Base-by-base conservation (phyloP, 345 rosid species). In the Litchi chinensis region DNA sequence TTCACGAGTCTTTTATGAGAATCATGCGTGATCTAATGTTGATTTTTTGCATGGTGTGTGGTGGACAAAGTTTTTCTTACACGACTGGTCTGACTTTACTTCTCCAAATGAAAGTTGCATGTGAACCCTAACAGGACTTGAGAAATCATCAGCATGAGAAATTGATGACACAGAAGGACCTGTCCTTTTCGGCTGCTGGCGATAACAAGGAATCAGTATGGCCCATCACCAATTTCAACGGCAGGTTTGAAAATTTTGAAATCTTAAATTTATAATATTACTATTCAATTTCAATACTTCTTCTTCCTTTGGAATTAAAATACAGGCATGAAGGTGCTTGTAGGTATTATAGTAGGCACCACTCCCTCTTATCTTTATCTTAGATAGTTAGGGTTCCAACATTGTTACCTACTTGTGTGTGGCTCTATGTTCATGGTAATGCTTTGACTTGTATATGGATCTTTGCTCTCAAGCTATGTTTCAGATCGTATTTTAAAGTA, bases 201-300 rank as follows among this genome's bases (percentile, higher is more conserved):
- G 9, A 10, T 37, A 48, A 28, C 13, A 50, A 62, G 22, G 73
- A 73, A 65, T 54, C 66, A 39, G 73, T 16, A 19, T 48, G 40
- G 32, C 73, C 16, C 41, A 32, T 3, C 73, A 43, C 50, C 78
- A 46, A 11, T 75, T 74, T 60, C 74, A 44, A 79, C 54, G 63
- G 70, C 65, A 37, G 18, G 40, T 62, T 63, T 24, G 69, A 63
- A 62, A 40, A 12, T 1, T n/a, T 57, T 18, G 22, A 18, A 57
- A 18, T n/a, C 0, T 52, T 10, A 46, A 41, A 41, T 52, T 52
- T 10, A 10, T 52, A 52, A 52, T 10, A 1, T 13, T 15, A 56
- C 21, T 56, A 18, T 57, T 18, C 24, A 57, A 18, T 57, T 57
- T 57, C 8, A 19, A 19, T 11, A 57, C 12, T 18, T 18, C 9